Percentiles rank a stretch among this genome's conserved stretches.
Evolutionary conservation across 306 rosid species (phyloP).

Genomic region (Gastrolobium villosum): DNA sequence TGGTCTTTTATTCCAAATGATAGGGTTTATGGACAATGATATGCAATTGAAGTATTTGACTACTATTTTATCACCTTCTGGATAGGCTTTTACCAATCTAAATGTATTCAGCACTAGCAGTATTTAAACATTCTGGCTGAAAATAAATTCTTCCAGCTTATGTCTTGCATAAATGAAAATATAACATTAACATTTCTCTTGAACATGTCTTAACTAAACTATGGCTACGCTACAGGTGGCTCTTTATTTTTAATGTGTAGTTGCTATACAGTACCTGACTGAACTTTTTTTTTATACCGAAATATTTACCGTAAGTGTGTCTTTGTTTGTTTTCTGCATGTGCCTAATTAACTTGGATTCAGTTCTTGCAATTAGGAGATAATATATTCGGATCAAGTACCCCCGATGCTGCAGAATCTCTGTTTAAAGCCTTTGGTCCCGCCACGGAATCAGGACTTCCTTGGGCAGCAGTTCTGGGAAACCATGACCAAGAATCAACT

Average conservation of each 20-base stretch:
- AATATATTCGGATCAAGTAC: slow-evolving; percentile 87
- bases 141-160: slow-evolving; percentile 1
- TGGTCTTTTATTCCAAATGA: background rate
- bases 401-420: slow-evolving; percentile 87
- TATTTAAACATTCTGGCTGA: slow-evolving; percentile 27
- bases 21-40: slow-evolving; percentile 21
- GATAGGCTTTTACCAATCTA: slow-evolving; percentile 10
- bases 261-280: slow-evolving; percentile 24
- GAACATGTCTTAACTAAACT: slow-evolving; percentile 5
- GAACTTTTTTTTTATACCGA: background rate
- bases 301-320: background rate
- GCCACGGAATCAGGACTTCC: slow-evolving; percentile 86
- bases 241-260: slow-evolving; percentile 11
- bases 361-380: slow-evolving; percentile 69
- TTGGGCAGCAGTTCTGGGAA: slow-evolving; percentile 96
- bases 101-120: slow-evolving; percentile 15
- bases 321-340: background rate
- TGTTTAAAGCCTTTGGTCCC: slow-evolving; percentile 83
- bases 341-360: slow-evolving; percentile 46
- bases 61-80: slow-evolving; percentile 23
- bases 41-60: background rate
- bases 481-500: slow-evolving; percentile 95
- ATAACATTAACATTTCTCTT: background rate
- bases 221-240: background rate
- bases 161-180: slow-evolving; percentile 30